Conservation (phyloP, 805 yeast genomes). For the Metahyphopichia silvanorum region DNA sequence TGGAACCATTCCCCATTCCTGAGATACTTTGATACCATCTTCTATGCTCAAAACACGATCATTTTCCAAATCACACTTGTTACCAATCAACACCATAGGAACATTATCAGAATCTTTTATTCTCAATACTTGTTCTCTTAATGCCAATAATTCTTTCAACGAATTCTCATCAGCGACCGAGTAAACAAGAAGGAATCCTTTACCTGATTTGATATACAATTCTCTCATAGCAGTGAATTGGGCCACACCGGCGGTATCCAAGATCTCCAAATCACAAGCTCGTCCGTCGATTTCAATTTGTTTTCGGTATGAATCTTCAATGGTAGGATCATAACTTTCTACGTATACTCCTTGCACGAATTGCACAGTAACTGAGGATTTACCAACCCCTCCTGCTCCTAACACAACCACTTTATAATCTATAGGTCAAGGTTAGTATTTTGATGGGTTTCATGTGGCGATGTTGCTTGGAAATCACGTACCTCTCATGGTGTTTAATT, state of each 20-base stretch:
- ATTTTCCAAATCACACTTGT: constrained; percentile 78
- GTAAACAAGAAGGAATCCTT: constrained; percentile 61
- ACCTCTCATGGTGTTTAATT: too few species aligned
- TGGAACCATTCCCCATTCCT: constrained; percentile 85
- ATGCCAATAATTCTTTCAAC: constrained; percentile 69
- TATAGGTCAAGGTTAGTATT: too few species aligned
- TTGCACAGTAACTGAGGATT: constrained; percentile 88
- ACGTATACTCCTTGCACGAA: constrained; percentile 87
- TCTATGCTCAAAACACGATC: constrained; percentile 76
- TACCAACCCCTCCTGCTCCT: constrained; percentile 98
- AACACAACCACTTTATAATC: constrained; percentile 88
- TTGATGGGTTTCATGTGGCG: too few species aligned
- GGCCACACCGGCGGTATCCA: constrained; percentile 67
- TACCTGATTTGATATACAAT: constrained; percentile 80
- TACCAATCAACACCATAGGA: constrained; percentile 89
- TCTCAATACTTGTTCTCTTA: constrained; percentile 79
- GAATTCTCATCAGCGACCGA: constrained; percentile 63
- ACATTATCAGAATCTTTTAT: constrained; percentile 74
- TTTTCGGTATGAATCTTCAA: constrained; percentile 91
- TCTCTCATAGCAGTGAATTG: constrained; percentile 97
- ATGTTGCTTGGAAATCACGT: too few species aligned
- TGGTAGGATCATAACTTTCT: constrained; percentile 94
- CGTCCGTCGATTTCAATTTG: constrained; percentile 86
- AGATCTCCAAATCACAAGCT: constrained; percentile 73
- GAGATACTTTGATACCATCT: constrained; percentile 80